Conservation (phyloP, 495 filamentous ascomycete species). For the Penicillium paxilli region DNA sequence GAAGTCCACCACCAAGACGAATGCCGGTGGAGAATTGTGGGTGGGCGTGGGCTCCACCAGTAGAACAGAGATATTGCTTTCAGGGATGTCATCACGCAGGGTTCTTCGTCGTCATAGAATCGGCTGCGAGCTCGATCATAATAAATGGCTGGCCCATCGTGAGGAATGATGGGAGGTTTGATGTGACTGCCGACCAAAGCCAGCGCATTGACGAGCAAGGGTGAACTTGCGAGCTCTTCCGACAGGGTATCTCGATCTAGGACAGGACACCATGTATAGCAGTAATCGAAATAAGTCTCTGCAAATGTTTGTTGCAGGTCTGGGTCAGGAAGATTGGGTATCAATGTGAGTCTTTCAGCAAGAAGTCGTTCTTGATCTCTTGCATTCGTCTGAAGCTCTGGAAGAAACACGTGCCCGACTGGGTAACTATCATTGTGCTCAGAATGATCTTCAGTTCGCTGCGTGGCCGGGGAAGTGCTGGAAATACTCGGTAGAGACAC, state of each 20-base stretch:
- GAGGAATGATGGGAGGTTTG: slow-evolving; percentile 32
- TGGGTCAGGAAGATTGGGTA: slow-evolving; percentile 21
- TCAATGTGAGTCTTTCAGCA: slow-evolving; percentile 12
- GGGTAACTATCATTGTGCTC: slow-evolving; percentile 24
- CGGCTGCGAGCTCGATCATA: slow-evolving; percentile 28
- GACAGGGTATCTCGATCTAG: slow-evolving; percentile 26
- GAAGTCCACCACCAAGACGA: slow-evolving; percentile 43
- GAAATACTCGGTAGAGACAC: slow-evolving; percentile 6
- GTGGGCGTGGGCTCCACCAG: slow-evolving; percentile 39
- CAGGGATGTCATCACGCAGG: slow-evolving; percentile 25
- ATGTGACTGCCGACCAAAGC: slow-evolving; percentile 32
- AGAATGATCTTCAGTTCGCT: slow-evolving; percentile 16
- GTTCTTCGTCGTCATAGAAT: slow-evolving; percentile 35
- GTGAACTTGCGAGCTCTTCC: slow-evolving; percentile 26
- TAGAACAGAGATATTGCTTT: slow-evolving; percentile 36
- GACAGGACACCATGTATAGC: slow-evolving; percentile 36
- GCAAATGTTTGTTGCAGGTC: slow-evolving; percentile 35
- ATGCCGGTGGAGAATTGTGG: slow-evolving; percentile 31
- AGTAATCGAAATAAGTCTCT: slow-evolving; percentile 36
- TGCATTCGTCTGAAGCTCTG: slow-evolving; percentile 25
- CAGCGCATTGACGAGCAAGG: slow-evolving; percentile 37
- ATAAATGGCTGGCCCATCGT: slow-evolving; percentile 33
- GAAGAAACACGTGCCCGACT: slow-evolving; percentile 15
- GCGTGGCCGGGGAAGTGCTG: slow-evolving; percentile 8
- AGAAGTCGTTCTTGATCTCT: slow-evolving; percentile 21